These are phyloP conservation scores for Artemisia tridentata DNA, from an alignment of 129 eudicot genomes.

Conservation along the genomic window DNA sequence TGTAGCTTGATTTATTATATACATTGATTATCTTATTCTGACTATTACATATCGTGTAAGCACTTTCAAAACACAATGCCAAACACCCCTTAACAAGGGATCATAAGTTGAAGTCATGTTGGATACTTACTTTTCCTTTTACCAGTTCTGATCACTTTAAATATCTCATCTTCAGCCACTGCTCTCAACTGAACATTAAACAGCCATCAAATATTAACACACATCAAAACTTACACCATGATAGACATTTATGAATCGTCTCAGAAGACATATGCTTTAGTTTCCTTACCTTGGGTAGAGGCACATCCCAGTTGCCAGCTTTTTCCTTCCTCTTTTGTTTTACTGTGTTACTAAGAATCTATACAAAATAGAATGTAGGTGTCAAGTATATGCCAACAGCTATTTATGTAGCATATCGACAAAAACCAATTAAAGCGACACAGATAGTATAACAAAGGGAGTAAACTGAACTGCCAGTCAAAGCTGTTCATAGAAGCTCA, in stretches of 20 bases:
- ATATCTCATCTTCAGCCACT: slow-evolving; percentile 98
- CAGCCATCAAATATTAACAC: background rate
- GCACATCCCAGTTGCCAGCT: slow-evolving; percentile 97
- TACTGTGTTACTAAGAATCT: slow-evolving; percentile 87
- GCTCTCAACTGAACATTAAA: slow-evolving; percentile 72
- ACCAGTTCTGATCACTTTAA: slow-evolving; percentile 83
- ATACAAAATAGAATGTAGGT: slow-evolving; percentile 3
- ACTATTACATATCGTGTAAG: no score
- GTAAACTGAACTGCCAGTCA: no score
- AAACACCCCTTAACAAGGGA: no score
- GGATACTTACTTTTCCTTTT: slow-evolving; percentile 55
- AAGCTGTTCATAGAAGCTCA: slow-evolving; percentile 1
- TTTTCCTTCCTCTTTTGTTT: slow-evolving; percentile 94
- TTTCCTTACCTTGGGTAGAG: slow-evolving; percentile 72
- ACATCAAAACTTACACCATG: background rate
- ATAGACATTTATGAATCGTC: no score
- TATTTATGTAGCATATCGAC: background rate
- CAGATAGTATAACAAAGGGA: no score
- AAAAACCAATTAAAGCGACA: background rate
- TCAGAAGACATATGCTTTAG: no score
- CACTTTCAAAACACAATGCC: no score
- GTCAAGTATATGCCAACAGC: no score
- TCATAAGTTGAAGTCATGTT: no score
- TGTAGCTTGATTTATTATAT: no score
- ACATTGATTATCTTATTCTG: no score